phyloP scores from a whole-genome alignment of 176 grass and related monocot genomes.

The Avena sativa region DNA sequence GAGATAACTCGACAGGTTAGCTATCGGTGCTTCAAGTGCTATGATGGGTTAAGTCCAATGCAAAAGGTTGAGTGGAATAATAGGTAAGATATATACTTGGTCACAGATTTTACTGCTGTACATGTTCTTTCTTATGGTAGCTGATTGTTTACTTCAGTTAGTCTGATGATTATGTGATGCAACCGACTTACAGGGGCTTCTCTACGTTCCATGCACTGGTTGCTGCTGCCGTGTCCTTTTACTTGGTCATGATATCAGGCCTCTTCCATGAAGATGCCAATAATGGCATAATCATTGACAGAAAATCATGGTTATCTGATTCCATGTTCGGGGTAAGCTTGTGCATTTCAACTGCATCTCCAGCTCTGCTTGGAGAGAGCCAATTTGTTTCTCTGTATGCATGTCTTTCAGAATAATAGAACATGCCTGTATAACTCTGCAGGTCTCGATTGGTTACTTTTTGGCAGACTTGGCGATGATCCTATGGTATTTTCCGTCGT shows the following conservation, averaged over 20 bases:
- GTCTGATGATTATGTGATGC: slow-evolving; percentile 14
- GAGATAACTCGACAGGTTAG: slow-evolving; percentile 61
- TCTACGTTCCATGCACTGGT: slow-evolving; percentile 81
- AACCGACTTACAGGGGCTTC: slow-evolving; percentile 53
- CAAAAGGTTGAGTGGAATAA: slow-evolving; percentile 86
- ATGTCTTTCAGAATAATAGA: neutral
- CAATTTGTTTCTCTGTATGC: neutral
- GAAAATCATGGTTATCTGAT: slow-evolving; percentile 76
- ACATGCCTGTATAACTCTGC: neutral
- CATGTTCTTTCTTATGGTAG: neutral
- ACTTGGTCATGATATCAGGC: slow-evolving; percentile 67
- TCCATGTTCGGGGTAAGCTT: slow-evolving; percentile 70
- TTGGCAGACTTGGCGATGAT: slow-evolving; percentile 78
- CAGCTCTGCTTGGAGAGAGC: neutral
- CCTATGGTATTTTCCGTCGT: slow-evolving; percentile 64
- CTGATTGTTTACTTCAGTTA: neutral
- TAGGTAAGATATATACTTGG: slow-evolving; percentile 44
- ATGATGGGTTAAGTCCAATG: slow-evolving; percentile 56
- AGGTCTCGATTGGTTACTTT: slow-evolving; percentile 87
- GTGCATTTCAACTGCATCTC: neutral
- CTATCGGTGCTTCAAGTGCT: slow-evolving; percentile 56
- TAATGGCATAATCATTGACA: slow-evolving; percentile 46
- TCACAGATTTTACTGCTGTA: neutral
- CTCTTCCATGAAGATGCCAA: slow-evolving; percentile 55
- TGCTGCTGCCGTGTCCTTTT: slow-evolving; percentile 68